Base-by-base conservation (phyloP, 2,329 filamentous ascomycete genomes). In the Calonectria pteridis region DNA sequence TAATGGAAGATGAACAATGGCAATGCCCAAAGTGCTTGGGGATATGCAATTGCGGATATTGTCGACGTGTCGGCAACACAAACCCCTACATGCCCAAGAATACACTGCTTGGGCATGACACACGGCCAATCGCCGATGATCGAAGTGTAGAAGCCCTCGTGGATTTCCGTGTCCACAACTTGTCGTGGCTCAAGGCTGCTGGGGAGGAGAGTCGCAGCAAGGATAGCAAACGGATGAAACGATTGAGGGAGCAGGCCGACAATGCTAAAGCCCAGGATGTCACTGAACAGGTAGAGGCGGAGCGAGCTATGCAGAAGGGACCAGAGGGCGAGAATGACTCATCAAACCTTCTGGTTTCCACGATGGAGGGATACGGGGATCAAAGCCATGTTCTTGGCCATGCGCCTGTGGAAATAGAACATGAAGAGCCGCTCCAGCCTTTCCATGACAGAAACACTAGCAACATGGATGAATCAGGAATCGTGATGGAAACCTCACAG, bases 141-240 rank as follows among this genome's bases (percentile, higher is more conserved):
- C 92, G 97, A 73, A 98, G 96, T 80, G 92, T 98, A 7, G 96
- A 98, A 83, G 93, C 92, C 29, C 89, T 98, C 28, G 95, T 98
- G 11, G 95, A 98, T 82, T 98, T 98, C 84, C 92, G 94, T 31
- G 89, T 94, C 50, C 96, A 97, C 67, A 99, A 99, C 82, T 87
- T 98, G 31, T 91, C 90, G 51, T 98, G 95, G 95, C 86, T 98
- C 62, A 91, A 91, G 81, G 89, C 87, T 14, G 84, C 86, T 20
- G 90, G 90, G 18, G 90, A 92, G 71, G 89, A 91, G 73, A 87
- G 88, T 71, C 88, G 90, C 29, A 91, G 88, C 78, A 88, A 89
- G 62, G 86, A 90, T 75, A 90, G 88, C 78, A 89, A 87, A 71
- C 86, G 90, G 18, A 91, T 92, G 88, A 88, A 89, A 82, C 84